Evolutionary conservation across 2,329 filamentous ascomycete genomes (phyloP).

Genomic region (Cryphonectria carpinicola): DNA sequence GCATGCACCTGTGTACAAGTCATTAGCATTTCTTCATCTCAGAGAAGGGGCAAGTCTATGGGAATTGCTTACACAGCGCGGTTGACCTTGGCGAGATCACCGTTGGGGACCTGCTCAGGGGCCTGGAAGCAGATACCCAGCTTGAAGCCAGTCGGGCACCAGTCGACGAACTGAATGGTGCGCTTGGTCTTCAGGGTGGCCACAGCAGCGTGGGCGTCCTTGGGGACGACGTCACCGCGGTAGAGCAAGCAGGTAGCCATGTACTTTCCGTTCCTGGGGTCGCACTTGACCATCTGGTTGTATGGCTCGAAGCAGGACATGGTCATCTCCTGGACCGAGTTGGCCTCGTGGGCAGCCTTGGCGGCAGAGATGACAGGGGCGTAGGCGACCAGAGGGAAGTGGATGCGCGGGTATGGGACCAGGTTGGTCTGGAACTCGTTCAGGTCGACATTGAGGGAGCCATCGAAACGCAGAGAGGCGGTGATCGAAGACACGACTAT

Average conservation of each 20-base stretch:
- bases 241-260: constrained; percentile 99
- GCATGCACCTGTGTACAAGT: constrained; percentile 77
- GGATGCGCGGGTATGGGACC: constrained; percentile 97
- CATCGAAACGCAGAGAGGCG: constrained; percentile 96
- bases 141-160: constrained; percentile 99
- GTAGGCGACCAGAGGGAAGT: constrained; percentile 98
- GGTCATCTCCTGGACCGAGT: constrained; percentile 97
- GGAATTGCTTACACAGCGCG: constrained; percentile 82
- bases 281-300: constrained; percentile 99
- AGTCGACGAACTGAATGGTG: constrained; percentile 99
- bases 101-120: constrained; percentile 93
- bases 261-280: constrained; percentile 98
- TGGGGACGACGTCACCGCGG: constrained; percentile 96
- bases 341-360: constrained; percentile 96
- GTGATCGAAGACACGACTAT: constrained; percentile 97
- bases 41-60: neutral
- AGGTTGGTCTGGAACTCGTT: constrained; percentile 99
- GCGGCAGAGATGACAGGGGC: constrained; percentile 91
- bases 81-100: constrained; percentile 96
- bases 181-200: constrained; percentile 99
- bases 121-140: constrained; percentile 99
- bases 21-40: neutral
- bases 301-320: constrained; percentile 99
- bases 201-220: constrained; percentile 90
- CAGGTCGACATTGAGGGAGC: constrained; percentile 97